Evolutionary conservation across 768 basidiomycete genomes (phyloP), one percentile per base, ranked within the genome.

Genomic region (Macrolepiota fuliginosa): DNA sequence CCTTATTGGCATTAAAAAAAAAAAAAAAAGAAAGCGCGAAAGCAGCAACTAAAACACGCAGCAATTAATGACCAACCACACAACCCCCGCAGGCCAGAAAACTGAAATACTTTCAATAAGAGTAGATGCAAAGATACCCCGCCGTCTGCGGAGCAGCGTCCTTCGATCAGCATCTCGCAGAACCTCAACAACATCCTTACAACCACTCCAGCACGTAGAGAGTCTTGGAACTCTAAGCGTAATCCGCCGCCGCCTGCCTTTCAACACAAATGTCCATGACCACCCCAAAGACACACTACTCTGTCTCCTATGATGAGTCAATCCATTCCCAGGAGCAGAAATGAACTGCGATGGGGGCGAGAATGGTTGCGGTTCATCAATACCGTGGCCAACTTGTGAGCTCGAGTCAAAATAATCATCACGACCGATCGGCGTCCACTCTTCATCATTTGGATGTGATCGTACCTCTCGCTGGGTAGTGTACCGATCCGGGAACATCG

Each of bases 221-320:
- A 63, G 66, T 64, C 49, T 62, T 4, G 86, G 85, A 29, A 79
- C 58, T 4, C 74, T 71, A 13, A 88, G 19, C 17, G 79, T 77
- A 62, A 90, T 67, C n/a, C 83, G 81, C 62, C 86, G 78, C 17
- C 83, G 75, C 29, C 83, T 77, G 0, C 86, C 85, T 27, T 76
- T 69, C 57, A 88, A 76, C 24, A 79, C 76, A 67, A 89, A 89
- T 17, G 81, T 76, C 78, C 81, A 83, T 19, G 80, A 77, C 77
- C 79, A 83, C 42, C 29, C 17, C 19, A 24, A 12, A 1, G 73
- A 70, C 70, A 75, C 72, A 15, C 35, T 45, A 19, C 45, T 27
- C 29, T 45, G 54, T 49, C 65, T 60, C 49, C 69, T 67, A 58
- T 63, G 63, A 27, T 58, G 29, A 37, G 61, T 52, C 25, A 69